Conservation (phyloP, 2,329 filamentous ascomycete genomes). For the Pseudogymnoascus sp. region DNA sequence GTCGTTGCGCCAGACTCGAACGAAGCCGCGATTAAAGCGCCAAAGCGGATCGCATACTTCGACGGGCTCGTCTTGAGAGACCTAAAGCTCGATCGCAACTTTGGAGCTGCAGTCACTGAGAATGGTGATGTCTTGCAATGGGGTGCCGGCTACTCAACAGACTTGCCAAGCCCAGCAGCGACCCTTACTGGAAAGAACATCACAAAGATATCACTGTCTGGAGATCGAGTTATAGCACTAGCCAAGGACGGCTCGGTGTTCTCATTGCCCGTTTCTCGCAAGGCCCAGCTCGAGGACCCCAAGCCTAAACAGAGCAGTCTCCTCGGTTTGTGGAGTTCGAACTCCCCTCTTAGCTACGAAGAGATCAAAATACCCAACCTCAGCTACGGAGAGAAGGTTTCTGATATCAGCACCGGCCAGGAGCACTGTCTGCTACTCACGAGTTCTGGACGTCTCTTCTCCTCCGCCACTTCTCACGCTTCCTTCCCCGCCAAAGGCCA, state of each 20-base stretch:
- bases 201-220: slow-evolving; percentile 65
- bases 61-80: slow-evolving; percentile 78
- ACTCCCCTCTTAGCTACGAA: slow-evolving; percentile 61
- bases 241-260: slow-evolving; percentile 70
- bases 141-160: slow-evolving; percentile 68
- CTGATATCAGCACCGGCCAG: slow-evolving; percentile 66
- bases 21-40: slow-evolving; percentile 70
- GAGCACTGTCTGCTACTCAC: slow-evolving; percentile 86
- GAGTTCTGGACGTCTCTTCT: slow-evolving; percentile 76
- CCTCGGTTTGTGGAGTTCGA: slow-evolving; percentile 64
- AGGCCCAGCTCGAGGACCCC: slow-evolving; percentile 58
- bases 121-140: slow-evolving; percentile 86
- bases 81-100: slow-evolving; percentile 72
- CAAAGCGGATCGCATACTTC: slow-evolving; percentile 72
- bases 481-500: slow-evolving; percentile 78
- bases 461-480: slow-evolving; percentile 71
- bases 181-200: slow-evolving; percentile 80
- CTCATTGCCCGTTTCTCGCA: slow-evolving; percentile 68
- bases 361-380: slow-evolving; percentile 58
- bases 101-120: slow-evolving; percentile 81
- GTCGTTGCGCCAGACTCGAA: slow-evolving; percentile 81
- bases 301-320: slow-evolving; percentile 59
- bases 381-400: slow-evolving; percentile 62
- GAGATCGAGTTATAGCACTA: slow-evolving; percentile 75
- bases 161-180: slow-evolving; percentile 53